Evolutionary conservation across 306 rosid genomes (phyloP).

Genomic region (Albizia julibrissin): DNA sequence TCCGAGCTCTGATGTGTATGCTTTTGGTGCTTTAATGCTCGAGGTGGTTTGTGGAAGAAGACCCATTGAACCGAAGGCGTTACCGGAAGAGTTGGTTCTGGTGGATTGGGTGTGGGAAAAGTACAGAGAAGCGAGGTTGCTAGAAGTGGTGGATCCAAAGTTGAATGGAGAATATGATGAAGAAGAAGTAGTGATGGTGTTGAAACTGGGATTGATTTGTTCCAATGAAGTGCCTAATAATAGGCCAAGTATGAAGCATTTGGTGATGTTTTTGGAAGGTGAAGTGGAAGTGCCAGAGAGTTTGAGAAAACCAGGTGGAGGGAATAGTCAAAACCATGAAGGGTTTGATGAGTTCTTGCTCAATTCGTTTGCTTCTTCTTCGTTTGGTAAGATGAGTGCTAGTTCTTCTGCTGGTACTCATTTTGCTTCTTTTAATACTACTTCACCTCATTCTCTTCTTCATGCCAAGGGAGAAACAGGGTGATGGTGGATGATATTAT

Average conservation of each 20-base stretch:
- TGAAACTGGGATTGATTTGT: slow-evolving; percentile 74
- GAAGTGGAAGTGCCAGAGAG: slow-evolving; percentile 50
- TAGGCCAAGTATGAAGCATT: slow-evolving; percentile 69
- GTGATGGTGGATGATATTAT: neutral
- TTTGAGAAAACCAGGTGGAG: slow-evolving; percentile 34
- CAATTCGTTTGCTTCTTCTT: slow-evolving; percentile 53
- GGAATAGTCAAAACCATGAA: slow-evolving; percentile 22
- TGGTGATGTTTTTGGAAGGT: slow-evolving; percentile 62
- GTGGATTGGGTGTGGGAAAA: slow-evolving; percentile 81
- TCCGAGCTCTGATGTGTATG: slow-evolving; percentile 64
- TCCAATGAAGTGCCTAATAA: slow-evolving; percentile 41
- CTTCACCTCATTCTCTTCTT: slow-evolving; percentile 45
- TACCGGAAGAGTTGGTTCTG: slow-evolving; percentile 55
- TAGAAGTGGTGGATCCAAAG: slow-evolving; percentile 58
- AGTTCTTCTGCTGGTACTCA: slow-evolving; percentile 34
- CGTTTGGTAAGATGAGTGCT: slow-evolving; percentile 42
- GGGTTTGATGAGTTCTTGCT: slow-evolving; percentile 60
- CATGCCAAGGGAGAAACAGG: slow-evolving; percentile 37
- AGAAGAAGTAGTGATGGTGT: slow-evolving; percentile 49
- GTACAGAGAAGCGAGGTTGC: slow-evolving; percentile 44
- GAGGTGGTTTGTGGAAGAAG: slow-evolving; percentile 72
- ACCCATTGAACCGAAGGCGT: slow-evolving; percentile 61
- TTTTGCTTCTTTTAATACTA: slow-evolving; percentile 41
- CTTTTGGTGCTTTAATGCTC: slow-evolving; percentile 77
- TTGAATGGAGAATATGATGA: slow-evolving; percentile 46